Evolutionary conservation across 2,329 filamentous ascomycete genomes (phyloP), one percentile per base, ranked within the genome.

Genomic region (Epichloe bromicola): DNA sequence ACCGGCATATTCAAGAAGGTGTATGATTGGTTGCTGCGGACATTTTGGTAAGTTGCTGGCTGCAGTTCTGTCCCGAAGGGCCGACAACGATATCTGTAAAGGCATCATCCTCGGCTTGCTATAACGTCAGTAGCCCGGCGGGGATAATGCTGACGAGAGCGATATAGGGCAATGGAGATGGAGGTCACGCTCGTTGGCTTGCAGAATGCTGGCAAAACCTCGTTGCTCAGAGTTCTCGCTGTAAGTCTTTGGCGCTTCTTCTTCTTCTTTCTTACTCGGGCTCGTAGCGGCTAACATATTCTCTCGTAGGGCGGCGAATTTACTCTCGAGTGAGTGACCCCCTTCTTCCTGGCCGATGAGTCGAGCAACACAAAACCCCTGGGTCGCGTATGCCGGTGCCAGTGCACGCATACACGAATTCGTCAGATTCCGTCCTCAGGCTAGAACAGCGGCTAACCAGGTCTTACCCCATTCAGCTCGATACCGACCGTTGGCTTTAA

Each of bases 401-500:
- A 7, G 39, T 11, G 15, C 39, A 42, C 14, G 23, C 26, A 12
- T 15, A 14, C 10, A 45, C 30, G n/a, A 33, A 19, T 39, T 41
- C 19, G 17, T 23, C 26, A 15, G 17, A 5, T 48, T 23, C 26
- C 23, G 41, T 34, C 20, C 26, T 44, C n/a, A 33, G 38, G 15
- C 3, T 10, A 14, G 11, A 37, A 12, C 11, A 37, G 26, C 15
- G 15, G 19, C 48, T 49, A 10, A 49, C 40, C 20, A 8, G 23
- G 10, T 11, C 15, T 26, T 41, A 7, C 10, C 23, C 34, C 62
- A 59, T 70, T 64, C 74, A 97, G 91, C 75, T 95, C 91, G 59
- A 96, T 97, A 67, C 93, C 93, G 55, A 98, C 93, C 15, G 91
- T 98, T 62, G 93, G 93, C 58, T 97, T 97, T 76, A 98, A 97